Conservation (phyloP, 306 rosid species). For the Corylus americana region DNA sequence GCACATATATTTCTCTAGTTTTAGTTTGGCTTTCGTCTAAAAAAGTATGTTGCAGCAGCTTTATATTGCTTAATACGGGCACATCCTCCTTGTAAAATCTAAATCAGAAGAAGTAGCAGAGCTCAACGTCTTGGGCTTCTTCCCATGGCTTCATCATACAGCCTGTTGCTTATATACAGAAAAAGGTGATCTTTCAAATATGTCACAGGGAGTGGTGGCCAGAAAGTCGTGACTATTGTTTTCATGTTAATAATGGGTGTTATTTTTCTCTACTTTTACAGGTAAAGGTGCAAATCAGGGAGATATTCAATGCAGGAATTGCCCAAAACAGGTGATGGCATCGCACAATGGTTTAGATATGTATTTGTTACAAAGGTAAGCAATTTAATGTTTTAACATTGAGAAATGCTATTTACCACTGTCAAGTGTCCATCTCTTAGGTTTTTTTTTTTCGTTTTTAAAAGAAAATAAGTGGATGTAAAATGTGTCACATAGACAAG, state of each 20-base stretch:
- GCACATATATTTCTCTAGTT: not conserved
- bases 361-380: constrained; percentile 67
- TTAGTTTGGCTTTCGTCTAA: not conserved
- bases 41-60: constrained; percentile 4
- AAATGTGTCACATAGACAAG: too few relatives aligned
- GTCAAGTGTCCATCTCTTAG: too few relatives aligned
- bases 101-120: not conserved
- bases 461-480: too few relatives aligned
- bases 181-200: not conserved
- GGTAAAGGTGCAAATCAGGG: constrained; percentile 75
- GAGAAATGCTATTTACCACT: too few relatives aligned
- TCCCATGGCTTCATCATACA: not conserved
- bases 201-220: not conserved
- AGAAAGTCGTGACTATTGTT: not conserved
- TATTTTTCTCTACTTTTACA: constrained; percentile 17
- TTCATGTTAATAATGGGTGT: not conserved
- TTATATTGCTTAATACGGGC: not conserved
- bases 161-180: not conserved
- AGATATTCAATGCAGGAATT: constrained; percentile 69
- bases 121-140: not conserved
- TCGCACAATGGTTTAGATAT: constrained; percentile 85
- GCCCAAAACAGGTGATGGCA: constrained; percentile 71
- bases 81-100: not conserved
- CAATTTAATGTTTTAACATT: not conserved
- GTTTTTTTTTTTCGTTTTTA: too few relatives aligned